phyloP scores from a whole-genome alignment of 805 yeast genomes.

The Jamesozyma jinghongensis region DNA sequence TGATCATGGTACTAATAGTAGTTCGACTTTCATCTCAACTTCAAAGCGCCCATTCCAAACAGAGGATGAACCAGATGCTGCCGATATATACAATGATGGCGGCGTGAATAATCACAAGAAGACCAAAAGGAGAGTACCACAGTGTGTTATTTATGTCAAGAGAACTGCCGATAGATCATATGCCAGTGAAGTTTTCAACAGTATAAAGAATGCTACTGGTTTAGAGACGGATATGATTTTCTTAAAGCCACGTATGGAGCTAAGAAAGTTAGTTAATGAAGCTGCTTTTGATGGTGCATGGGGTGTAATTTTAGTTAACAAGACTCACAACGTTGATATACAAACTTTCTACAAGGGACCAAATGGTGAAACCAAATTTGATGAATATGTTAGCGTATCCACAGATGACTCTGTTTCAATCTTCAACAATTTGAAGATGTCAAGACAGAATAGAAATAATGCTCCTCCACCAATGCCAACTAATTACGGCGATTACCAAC shows the following conservation, averaged over 20 bases:
- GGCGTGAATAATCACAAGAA: slow-evolving; percentile 17
- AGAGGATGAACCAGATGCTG: slow-evolving; percentile 23
- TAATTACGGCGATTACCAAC: slow-evolving; percentile 5
- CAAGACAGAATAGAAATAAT: slow-evolving; percentile 10
- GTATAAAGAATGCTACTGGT: slow-evolving; percentile 33
- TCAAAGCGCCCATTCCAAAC: slow-evolving; percentile 30
- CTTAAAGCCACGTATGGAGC: slow-evolving; percentile 35
- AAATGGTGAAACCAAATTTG: slow-evolving; percentile 71
- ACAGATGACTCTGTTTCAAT: slow-evolving; percentile 50
- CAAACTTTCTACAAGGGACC: slow-evolving; percentile 62
- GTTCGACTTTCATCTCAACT: slow-evolving; percentile 31
- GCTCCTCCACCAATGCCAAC: slow-evolving; percentile 1
- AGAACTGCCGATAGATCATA: slow-evolving; percentile 38
- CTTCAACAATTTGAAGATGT: slow-evolving; percentile 26
- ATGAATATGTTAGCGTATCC: slow-evolving; percentile 69
- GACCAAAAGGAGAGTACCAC: slow-evolving; percentile 30
- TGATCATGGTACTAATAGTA: slow-evolving; percentile 32
- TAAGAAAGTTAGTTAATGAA: slow-evolving; percentile 49
- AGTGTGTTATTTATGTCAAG: slow-evolving; percentile 41
- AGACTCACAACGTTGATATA: slow-evolving; percentile 48
- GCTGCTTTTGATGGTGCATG: slow-evolving; percentile 74
- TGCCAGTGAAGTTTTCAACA: slow-evolving; percentile 36
- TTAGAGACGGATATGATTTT: slow-evolving; percentile 36
- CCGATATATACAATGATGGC: slow-evolving; percentile 27
- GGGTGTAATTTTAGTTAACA: slow-evolving; percentile 59